phyloP scores from a whole-genome alignment of 495 filamentous ascomycete species.

The Chaetomium cochliodes region DNA sequence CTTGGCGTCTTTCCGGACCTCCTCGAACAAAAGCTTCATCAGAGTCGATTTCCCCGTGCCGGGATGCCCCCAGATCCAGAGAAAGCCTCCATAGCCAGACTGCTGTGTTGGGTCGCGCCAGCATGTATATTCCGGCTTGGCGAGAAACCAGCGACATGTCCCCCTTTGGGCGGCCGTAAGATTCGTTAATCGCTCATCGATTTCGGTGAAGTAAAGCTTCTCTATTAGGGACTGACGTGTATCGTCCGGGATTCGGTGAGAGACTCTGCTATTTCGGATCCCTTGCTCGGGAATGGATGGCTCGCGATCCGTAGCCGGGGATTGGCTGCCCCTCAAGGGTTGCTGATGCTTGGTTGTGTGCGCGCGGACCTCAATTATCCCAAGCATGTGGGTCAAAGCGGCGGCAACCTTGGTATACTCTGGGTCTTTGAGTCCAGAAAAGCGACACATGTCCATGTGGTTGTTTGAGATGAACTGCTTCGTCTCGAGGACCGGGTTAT shows the following conservation, averaged over 20 bases:
- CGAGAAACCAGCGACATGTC: slow-evolving; percentile 51
- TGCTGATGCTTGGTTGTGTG: background rate
- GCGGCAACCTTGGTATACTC: slow-evolving; percentile 24
- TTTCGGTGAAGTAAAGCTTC: slow-evolving; percentile 34
- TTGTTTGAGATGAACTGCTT: slow-evolving; percentile 22
- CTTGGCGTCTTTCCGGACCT: slow-evolving; percentile 25
- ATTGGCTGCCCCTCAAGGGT: background rate
- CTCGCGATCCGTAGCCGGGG: background rate
- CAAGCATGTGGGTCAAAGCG: slow-evolving; percentile 17
- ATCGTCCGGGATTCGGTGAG: background rate
- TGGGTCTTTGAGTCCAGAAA: slow-evolving; percentile 15
- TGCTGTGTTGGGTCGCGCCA: slow-evolving; percentile 41
- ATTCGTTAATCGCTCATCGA: slow-evolving; percentile 35
- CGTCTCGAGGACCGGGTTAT: slow-evolving; percentile 19
- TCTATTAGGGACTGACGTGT: background rate
- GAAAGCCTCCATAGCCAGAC: slow-evolving; percentile 44
- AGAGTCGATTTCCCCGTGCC: slow-evolving; percentile 56
- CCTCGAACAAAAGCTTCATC: slow-evolving; percentile 47
- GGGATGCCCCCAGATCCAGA: slow-evolving; percentile 57
- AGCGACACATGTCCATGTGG: slow-evolving; percentile 29
- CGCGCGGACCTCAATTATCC: background rate
- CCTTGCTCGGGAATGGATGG: background rate
- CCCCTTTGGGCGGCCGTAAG: slow-evolving; percentile 25
- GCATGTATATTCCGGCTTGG: slow-evolving; percentile 35
- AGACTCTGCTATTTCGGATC: background rate